Percentiles rank a stretch among this genome's conserved stretches.
These are phyloP conservation scores for Tricholoma sp. DNA, from an alignment of 768 basidiomycete genomes.

Conservation along the genomic window DNA sequence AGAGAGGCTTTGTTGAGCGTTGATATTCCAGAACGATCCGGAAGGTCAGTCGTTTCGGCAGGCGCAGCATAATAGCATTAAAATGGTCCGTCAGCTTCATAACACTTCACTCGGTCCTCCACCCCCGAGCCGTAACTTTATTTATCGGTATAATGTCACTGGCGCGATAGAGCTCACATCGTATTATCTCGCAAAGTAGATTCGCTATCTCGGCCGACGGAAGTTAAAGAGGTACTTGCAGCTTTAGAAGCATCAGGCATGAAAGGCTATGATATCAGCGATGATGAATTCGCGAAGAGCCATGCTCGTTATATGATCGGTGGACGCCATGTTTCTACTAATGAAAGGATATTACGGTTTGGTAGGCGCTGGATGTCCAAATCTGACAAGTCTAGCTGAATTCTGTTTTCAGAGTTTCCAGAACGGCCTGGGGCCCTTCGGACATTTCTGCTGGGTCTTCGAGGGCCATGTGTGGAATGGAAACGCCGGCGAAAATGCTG, in stretches of 20 bases:
- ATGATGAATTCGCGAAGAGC: slow-evolving; percentile 93
- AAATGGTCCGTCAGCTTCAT: slow-evolving; percentile 59
- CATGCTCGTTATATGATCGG: slow-evolving; percentile 96
- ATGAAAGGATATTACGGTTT: slow-evolving; percentile 91
- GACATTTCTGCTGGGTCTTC: slow-evolving; percentile 81
- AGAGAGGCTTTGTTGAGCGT: slow-evolving; percentile 90
- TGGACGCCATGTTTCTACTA: slow-evolving; percentile 65
- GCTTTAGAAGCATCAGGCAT: slow-evolving; percentile 67
- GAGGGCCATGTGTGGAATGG: too few relatives aligned
- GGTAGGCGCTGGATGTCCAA: slow-evolving; percentile 46
- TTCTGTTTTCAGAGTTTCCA: slow-evolving; percentile 71
- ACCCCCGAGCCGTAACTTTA: slow-evolving; percentile 93
- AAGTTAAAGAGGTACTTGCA: slow-evolving; percentile 60
- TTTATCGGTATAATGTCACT: slow-evolving; percentile 80
- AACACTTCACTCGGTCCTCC: slow-evolving; percentile 78
- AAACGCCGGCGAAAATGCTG: too few relatives aligned
- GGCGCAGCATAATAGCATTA: background rate
- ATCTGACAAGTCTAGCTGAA: background rate
- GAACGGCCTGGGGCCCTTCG: slow-evolving; percentile 90
- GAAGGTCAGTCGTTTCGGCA: slow-evolving; percentile 53
- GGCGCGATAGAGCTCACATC: slow-evolving; percentile 73
- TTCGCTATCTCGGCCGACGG: slow-evolving; percentile 48
- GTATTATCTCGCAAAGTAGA: slow-evolving; percentile 88
- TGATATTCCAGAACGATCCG: slow-evolving; percentile 90
- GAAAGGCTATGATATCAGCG: slow-evolving; percentile 85